Conservation (phyloP, 768 basidiomycete genomes). For the Leccinum barrowsii region DNA sequence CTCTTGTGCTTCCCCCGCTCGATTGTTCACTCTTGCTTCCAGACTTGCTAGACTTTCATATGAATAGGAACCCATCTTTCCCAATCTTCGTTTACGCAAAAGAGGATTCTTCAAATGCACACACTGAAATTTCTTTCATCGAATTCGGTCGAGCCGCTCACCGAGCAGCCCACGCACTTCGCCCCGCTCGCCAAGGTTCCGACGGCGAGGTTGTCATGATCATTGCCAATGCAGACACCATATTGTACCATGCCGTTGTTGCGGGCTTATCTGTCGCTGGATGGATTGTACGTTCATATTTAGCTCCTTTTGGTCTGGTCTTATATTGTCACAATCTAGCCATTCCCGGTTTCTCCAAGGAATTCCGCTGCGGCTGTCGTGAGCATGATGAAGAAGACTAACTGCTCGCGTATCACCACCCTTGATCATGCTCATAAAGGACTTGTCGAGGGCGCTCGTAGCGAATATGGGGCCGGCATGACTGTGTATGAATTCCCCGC, state of each 20-base stretch:
- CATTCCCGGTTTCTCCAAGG: constrained; percentile 38
- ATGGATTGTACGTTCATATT: constrained; percentile 26
- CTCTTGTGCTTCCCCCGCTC: constrained; percentile 18
- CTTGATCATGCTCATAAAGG: constrained; percentile 15
- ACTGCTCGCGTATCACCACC: constrained; percentile 20
- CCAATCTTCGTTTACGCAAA: constrained; percentile 20
- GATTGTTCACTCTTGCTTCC: constrained; percentile 23
- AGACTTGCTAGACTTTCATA: constrained; percentile 25
- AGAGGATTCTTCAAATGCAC: constrained; percentile 4
- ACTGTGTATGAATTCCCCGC: constrained; percentile 19
- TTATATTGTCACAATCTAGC: constrained; percentile 16
- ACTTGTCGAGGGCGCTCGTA: constrained; percentile 11
- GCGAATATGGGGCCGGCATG: background rate
- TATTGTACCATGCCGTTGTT: constrained; percentile 33
- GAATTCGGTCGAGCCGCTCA: constrained; percentile 31
- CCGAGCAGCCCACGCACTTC: constrained; percentile 38
- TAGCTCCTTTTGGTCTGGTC: constrained; percentile 20
- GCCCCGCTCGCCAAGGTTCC: constrained; percentile 29
- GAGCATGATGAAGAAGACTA: constrained; percentile 21
- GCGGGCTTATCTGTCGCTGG: constrained; percentile 39
- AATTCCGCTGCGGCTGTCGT: constrained; percentile 42
- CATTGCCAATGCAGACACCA: constrained; percentile 30
- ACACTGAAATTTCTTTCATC: constrained; percentile 22
- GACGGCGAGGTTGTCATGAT: constrained; percentile 22
- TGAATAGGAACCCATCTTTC: constrained; percentile 22